Conservation (phyloP, 192 early-diverging fungal genomes). For the Backusella circina region DNA sequence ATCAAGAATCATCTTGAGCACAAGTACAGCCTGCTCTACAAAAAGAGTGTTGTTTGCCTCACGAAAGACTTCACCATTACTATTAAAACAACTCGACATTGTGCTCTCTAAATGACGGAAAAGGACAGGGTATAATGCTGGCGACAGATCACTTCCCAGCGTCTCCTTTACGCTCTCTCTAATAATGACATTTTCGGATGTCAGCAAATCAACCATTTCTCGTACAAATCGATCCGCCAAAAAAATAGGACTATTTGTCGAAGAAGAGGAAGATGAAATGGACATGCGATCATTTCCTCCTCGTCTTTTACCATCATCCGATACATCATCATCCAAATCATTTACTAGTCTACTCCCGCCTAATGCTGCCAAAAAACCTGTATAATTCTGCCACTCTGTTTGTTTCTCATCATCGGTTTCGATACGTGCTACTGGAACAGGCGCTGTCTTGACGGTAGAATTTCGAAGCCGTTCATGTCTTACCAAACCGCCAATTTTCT, state of each 20-base stretch:
- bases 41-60: constrained; percentile 55
- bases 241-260: background rate
- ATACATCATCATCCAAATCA: background rate
- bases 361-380: constrained; percentile 73
- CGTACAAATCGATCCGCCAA: constrained; percentile 67
- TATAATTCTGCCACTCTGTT: constrained; percentile 75
- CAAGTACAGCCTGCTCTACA: constrained; percentile 63
- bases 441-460: background rate
- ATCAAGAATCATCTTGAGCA: constrained; percentile 66
- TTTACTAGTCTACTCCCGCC: constrained; percentile 55
- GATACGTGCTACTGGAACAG: background rate
- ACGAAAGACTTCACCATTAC: constrained; percentile 48
- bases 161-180: constrained; percentile 75
- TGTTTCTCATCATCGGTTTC: constrained; percentile 38
- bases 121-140: constrained; percentile 58
- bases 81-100: constrained; percentile 58
- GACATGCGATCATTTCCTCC: background rate
- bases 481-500: constrained; percentile 8
- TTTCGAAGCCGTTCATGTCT: background rate
- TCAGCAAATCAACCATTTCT: constrained; percentile 69
- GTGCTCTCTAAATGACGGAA: constrained; percentile 52
- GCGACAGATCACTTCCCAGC: constrained; percentile 65
- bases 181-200: constrained; percentile 69
- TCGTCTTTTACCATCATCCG: background rate
- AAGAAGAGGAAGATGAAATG: background rate